These are phyloP conservation scores for Prunus salicina DNA, from an alignment of 306 rosid genomes.

Conservation along the genomic window DNA sequence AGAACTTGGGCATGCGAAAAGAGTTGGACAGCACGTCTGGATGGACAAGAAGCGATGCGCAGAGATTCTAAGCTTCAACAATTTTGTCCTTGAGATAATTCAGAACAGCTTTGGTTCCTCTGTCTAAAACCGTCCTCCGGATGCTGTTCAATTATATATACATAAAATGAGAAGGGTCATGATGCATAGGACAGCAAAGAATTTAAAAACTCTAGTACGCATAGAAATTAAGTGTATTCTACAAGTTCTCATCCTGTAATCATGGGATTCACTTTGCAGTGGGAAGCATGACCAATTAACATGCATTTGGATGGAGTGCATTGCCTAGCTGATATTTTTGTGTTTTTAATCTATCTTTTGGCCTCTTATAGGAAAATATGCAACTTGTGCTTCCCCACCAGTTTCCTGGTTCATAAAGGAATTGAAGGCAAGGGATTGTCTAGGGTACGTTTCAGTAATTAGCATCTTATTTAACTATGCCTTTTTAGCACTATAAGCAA, in stretches of 20 bases:
- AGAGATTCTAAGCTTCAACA: conserved; percentile 37
- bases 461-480: too few relatives aligned
- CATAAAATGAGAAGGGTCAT: neutral
- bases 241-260: neutral
- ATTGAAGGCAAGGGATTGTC: neutral
- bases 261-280: neutral
- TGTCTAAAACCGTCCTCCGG: conserved; percentile 75
- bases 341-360: neutral
- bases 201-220: neutral
- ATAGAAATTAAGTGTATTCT: neutral
- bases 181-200: neutral
- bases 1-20: neutral
- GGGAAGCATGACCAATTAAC: neutral
- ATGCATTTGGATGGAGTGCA: neutral
- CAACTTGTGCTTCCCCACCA: neutral
- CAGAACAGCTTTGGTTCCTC: conserved; percentile 84
- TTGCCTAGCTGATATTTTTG: neutral
- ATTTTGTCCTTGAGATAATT: conserved; percentile 77
- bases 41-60: neutral
- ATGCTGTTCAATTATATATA: conserved; percentile 45
- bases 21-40: neutral
- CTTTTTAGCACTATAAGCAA: neutral
- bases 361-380: neutral
- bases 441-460: neutral
- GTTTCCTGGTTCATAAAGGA: neutral